Conservation (phyloP, 148 eudicot species). For the Selenicereus undatus region DNA sequence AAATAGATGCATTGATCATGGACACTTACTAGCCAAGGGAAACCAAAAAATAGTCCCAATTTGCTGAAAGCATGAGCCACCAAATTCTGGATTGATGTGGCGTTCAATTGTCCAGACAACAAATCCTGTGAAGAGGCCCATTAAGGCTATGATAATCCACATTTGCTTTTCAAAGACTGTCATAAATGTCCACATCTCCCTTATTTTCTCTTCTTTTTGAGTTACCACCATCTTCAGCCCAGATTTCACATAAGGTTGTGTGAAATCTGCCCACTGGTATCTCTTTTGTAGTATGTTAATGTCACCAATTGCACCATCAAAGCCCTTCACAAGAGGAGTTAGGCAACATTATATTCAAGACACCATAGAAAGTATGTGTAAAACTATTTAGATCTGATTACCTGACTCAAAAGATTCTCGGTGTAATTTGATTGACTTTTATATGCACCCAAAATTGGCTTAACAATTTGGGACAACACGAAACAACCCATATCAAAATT, state of each 20-base stretch:
- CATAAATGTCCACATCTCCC: slow-evolving; percentile 30
- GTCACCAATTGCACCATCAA: slow-evolving; percentile 26
- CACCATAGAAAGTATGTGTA: no score
- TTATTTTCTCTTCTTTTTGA: slow-evolving; percentile 11
- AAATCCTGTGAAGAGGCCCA: slow-evolving; percentile 30
- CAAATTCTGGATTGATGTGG: slow-evolving; percentile 18
- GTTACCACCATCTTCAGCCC: slow-evolving; percentile 27
- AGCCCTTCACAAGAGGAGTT: slow-evolving; percentile 11
- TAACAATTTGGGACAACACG: no score
- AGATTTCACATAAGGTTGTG: slow-evolving; percentile 26
- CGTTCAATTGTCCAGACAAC: slow-evolving; percentile 42
- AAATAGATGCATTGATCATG: background rate
- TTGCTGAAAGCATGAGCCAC: slow-evolving; percentile 20
- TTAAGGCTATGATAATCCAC: slow-evolving; percentile 37
- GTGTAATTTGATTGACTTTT: no score
- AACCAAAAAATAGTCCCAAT: slow-evolving; percentile 35
- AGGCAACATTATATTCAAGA: no score
- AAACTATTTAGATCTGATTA: no score
- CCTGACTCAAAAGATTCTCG: no score
- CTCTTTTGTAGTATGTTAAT: slow-evolving; percentile 22
- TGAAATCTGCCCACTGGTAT: slow-evolving; percentile 29
- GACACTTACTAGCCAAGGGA: slow-evolving; percentile 36
- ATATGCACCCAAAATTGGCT: no score
- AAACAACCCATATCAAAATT: no score
- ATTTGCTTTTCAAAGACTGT: slow-evolving; percentile 29